Percentiles rank a stretch among this genome's conserved stretches.
These are phyloP conservation scores for Carex parvula DNA, from an alignment of 176 grass and related monocot genomes.

Conservation along the genomic window DNA sequence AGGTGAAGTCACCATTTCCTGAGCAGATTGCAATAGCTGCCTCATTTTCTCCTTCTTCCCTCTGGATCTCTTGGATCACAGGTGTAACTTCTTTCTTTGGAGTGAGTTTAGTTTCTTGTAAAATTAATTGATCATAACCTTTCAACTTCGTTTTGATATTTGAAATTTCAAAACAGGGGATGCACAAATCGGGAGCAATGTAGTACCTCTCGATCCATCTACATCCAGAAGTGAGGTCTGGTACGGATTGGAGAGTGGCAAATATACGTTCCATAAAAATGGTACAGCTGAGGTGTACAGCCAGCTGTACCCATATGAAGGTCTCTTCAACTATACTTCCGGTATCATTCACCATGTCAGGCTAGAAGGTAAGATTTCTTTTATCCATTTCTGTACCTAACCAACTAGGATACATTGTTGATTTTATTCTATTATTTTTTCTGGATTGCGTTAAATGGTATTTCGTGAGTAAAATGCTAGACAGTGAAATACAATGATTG, in stretches of 20 bases:
- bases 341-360: constrained; percentile 79
- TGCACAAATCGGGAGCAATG: constrained; percentile 35
- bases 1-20: constrained; percentile 42
- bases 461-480: not conserved
- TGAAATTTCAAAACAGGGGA: constrained; percentile 28
- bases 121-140: not conserved
- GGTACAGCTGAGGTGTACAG: constrained; percentile 71
- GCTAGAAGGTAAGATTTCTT: constrained; percentile 29
- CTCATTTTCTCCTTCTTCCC: constrained; percentile 40
- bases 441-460: not conserved
- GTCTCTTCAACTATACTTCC: constrained; percentile 84
- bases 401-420: not conserved
- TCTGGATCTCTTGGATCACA: constrained; percentile 91
- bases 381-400: not conserved
- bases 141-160: not conserved
- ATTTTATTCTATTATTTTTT: not conserved
- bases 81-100: constrained; percentile 10
- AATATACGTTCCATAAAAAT: constrained; percentile 31
- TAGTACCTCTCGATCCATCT: constrained; percentile 55
- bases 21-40: constrained; percentile 82
- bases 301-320: constrained; percentile 81
- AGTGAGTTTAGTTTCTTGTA: not conserved
- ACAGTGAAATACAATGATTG: not conserved
- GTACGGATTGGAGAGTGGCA: constrained; percentile 45
- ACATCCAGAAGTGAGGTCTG: constrained; percentile 57